Evolutionary conservation across 805 yeast species (phyloP), one percentile per base, ranked within the genome.

Genomic region (Yamadazyma paraphyllophila): DNA sequence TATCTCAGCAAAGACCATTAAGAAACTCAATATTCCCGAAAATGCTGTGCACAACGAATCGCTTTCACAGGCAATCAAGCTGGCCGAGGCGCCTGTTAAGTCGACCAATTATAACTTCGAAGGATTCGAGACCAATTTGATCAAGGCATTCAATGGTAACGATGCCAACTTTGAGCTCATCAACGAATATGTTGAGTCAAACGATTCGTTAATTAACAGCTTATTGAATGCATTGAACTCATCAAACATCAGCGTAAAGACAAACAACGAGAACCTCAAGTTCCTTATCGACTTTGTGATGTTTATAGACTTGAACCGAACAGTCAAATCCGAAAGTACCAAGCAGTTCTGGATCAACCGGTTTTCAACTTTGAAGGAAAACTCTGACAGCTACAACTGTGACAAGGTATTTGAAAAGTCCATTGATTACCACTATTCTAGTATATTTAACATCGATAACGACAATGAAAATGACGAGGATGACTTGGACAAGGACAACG

Each of bases 351-450:
- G 69, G 69, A 44, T 51, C 24, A 47, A 51, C 14, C 41, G 46
- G 24, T 46, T 59, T 7, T 20, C 43, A 7, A 26, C 14, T n/a
- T 11, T 27, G 14, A 36, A 43, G 15, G 26, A 15, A 9, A 16
- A 39, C 15, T 16, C 10, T 13, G n/a, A n/a, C 7, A 16, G 8
- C 12, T 38, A 37, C 35, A 13, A 8, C 15, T 24, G 17, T 13
- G 34, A 17, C 5, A n/a, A 36, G 24, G 2, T 31, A 33, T 30
- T 64, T 61, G 49, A 43, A 24, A 7, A 36, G 49, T 11, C 54
- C 10, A 53, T 62, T 46, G 67, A 62, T 33, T 45, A 37, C 24
- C 67, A 65, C 45, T 65, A 56, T 41, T 59, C 65, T 6, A 61
- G 61, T 44, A 61, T 62, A 20, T 60, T 65, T 40, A 56, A 56